Base-by-base conservation (phyloP, 1,284 basidiomycete species). In the Boletus mariae region DNA sequence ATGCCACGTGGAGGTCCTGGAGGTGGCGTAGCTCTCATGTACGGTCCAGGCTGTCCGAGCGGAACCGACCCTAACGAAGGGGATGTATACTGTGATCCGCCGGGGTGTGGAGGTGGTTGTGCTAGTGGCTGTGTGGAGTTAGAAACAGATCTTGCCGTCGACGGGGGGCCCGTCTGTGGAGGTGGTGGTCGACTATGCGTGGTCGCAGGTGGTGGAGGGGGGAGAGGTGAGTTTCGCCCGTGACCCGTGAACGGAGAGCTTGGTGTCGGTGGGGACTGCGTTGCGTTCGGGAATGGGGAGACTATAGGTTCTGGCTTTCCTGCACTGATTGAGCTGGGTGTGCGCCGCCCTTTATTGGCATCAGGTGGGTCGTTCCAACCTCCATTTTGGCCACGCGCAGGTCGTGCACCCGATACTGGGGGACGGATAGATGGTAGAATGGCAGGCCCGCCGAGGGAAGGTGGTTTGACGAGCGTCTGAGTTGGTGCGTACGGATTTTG, bases 341-440 rank as follows among this genome's bases (percentile, higher is more conserved):
- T 79, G 49, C 84, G 83, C 47, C 78, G 74, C 12, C 75, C 67
- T 7, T 73, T 58, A 13, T 79, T 63, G 8, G 74, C 71, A 5
- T 47, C 29, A 2, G 92, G 93, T 0, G 90, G 84, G 64, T 98
- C 95, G 66, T 98, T 98, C 94, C 94, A 98, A 0, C 92, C 92
- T 10, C 84, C 82, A 42, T 86, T 84, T 56, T 89, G 88, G 41
- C 74, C 71, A 34, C 82, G 80, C 59, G 84, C 86, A 45, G 76
- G 76, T 45, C 58, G 57, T 45, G 38, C 53, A 62, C 57, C 59
- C 57, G 59, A 64, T 52, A 62, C 53, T 47, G 62, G 58, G 28
- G 59, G 59, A 51, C 58, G 62, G 5, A 35, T 40, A 8, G 61
- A 54, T 6, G 61, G 59, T 4, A 63, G 59, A 40, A 60, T 48